Base-by-base conservation (phyloP, 768 basidiomycete species). In the Boletus pseudopeckii region DNA sequence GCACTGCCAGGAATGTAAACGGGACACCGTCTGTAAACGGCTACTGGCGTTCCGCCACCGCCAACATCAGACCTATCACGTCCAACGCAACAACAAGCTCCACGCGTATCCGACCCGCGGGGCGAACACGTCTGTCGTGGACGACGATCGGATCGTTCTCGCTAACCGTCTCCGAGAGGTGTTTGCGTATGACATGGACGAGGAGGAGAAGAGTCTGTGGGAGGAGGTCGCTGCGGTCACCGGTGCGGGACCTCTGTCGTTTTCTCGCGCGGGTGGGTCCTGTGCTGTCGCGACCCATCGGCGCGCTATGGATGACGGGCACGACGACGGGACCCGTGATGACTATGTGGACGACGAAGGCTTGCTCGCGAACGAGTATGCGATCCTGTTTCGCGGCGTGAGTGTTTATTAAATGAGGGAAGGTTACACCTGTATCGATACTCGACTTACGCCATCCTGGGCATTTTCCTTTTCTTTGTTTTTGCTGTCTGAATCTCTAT, bases 141-240 rank as follows among this genome's bases (percentile, higher is more conserved):
- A 47, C 36, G 54, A 54, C 32, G 53, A 58, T 11, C 56, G 44
- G 0, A 39, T 61, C 7, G 45, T 49, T n/a, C 47, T 52, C 1
- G 60, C 60, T 0, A 32, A 42, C 13, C 54, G 48, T 11, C 48
- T 57, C 17, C 55, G 63, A 0, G 57, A 65, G 34, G 52, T 7
- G 41, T 64, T 57, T 42, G 47, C 59, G 46, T 60, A 63, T 24
- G 67, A 55, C 17, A 30, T 56, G 32, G 58, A 63, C 30, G 69
- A 70, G 2, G 64, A 70, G 18, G 69, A 70, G 43, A 60, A 55
- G 44, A 55, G 46, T 44, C 47, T 70, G 14, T 71, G 68, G 66
- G 60, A 62, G 18, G 69, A 70, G 45, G 57, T 70, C 24, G 58
- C 62, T 39, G 64, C 59, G 30, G 61, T 53, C 39, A 68, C 66